phyloP scores from a whole-genome alignment of 805 yeast species.

The Ogataea saltuana region DNA sequence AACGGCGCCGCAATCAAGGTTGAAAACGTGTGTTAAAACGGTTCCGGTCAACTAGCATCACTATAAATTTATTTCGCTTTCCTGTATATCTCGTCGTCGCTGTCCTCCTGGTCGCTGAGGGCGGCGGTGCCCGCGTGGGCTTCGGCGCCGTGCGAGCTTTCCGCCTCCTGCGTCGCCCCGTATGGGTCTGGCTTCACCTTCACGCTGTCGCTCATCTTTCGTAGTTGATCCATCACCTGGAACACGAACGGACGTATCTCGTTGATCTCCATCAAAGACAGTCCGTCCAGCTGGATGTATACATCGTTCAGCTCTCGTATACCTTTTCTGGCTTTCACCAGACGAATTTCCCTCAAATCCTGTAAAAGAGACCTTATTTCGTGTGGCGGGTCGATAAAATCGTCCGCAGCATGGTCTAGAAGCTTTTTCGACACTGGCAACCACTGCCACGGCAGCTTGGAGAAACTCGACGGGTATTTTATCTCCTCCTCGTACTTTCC shows the following conservation, averaged over 20 bases:
- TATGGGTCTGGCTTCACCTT: conserved; percentile 15
- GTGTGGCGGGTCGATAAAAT: conserved; percentile 71
- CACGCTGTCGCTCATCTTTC: conserved; percentile 48
- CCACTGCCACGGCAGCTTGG: conserved; percentile 86
- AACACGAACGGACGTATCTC: conserved; percentile 82
- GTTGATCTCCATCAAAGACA: conserved; percentile 82
- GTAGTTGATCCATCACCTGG: conserved; percentile 76
- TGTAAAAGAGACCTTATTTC: conserved; percentile 70
- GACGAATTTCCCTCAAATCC: conserved; percentile 81
- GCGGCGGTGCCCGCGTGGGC: conserved; percentile 7
- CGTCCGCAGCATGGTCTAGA: conserved; percentile 71
- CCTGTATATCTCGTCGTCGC: conserved; percentile 28
- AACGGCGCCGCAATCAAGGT: conserved; percentile 51
- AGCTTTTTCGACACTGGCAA: conserved; percentile 73
- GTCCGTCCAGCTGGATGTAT: conserved; percentile 78
- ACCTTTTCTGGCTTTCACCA: conserved; percentile 80
- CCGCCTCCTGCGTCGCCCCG: conserved; percentile 9
- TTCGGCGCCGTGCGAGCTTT: not conserved
- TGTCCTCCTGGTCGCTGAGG: conserved; percentile 22
- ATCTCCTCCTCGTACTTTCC: conserved; percentile 68
- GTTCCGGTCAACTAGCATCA: too few species aligned
- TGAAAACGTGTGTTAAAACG: conserved; percentile 67
- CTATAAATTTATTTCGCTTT: conserved; percentile 11
- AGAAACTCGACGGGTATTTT: conserved; percentile 55
- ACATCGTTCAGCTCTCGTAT: conserved; percentile 74